Evolutionary conservation across 352 stramenopile species (phyloP).

Genomic region (Phytophthora nicotianae): DNA sequence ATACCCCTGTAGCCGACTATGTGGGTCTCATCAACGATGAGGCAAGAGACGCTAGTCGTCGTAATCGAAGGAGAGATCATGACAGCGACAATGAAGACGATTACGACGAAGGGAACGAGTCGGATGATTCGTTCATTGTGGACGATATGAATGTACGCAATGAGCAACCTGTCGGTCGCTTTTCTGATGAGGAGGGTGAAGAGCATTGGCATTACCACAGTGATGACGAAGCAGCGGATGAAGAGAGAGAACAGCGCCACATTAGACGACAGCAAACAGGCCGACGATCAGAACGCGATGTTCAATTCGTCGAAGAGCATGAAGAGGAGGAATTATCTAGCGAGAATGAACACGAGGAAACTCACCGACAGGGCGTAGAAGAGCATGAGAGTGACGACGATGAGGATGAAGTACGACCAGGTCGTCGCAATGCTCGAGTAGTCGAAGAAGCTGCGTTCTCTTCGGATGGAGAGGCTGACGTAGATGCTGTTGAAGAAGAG

Average conservation of each 20-base stretch:
- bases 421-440: slow-evolving; percentile 27
- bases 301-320: slow-evolving; percentile 33
- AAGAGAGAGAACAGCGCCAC: slow-evolving; percentile 27
- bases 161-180: slow-evolving; percentile 25
- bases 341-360: slow-evolving; percentile 19
- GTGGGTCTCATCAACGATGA: slow-evolving; percentile 43
- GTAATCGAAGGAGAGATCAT: slow-evolving; percentile 24
- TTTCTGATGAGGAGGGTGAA: slow-evolving; percentile 44
- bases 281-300: slow-evolving; percentile 20
- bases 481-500: slow-evolving; percentile 13
- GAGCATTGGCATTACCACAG: slow-evolving; percentile 29
- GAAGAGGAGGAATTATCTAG: slow-evolving; percentile 24
- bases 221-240: slow-evolving; percentile 46
- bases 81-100: slow-evolving; percentile 54
- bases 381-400: slow-evolving; percentile 34
- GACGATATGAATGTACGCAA: slow-evolving; percentile 44
- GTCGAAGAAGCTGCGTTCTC: slow-evolving; percentile 30
- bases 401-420: slow-evolving; percentile 12
- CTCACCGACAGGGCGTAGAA: slow-evolving; percentile 2
- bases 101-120: slow-evolving; percentile 47
- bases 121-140: slow-evolving; percentile 78
- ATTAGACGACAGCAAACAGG: slow-evolving; percentile 22
- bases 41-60: slow-evolving; percentile 30
- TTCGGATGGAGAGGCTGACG: slow-evolving; percentile 23
- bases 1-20: slow-evolving; percentile 41